phyloP scores from a whole-genome alignment of 225 moss, liverwort and hornwort genomes.

The Pseudisothecium myosuroides region DNA sequence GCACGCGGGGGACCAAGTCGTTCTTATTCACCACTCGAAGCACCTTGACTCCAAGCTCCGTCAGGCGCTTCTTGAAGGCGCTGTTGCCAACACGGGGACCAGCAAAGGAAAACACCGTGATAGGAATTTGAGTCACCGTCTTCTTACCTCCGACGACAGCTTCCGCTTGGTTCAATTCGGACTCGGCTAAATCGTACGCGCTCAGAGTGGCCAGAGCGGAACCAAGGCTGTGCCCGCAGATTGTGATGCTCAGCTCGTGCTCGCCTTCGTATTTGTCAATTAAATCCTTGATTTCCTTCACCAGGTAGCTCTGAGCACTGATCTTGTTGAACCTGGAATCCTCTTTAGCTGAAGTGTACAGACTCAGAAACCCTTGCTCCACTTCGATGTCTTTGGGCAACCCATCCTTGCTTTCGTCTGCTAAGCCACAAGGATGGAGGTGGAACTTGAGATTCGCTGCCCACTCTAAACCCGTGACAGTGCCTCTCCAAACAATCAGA shows the following conservation, averaged over 20 bases:
- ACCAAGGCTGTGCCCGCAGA: slow-evolving; percentile 39
- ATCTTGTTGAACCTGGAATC: slow-evolving; percentile 36
- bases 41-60: slow-evolving; percentile 25
- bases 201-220: slow-evolving; percentile 27
- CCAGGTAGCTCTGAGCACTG: slow-evolving; percentile 28
- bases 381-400: slow-evolving; percentile 3
- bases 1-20: slow-evolving; percentile 12
- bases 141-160: background rate
- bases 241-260: slow-evolving; percentile 27
- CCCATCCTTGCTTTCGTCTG: slow-evolving; percentile 1
- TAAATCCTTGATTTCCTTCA: slow-evolving; percentile 18
- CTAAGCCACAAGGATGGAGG: slow-evolving; percentile 17
- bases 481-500: slow-evolving; percentile 36
- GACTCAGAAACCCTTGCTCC: slow-evolving; percentile 29
- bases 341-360: slow-evolving; percentile 28
- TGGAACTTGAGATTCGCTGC: slow-evolving; percentile 12
- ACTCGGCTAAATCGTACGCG: slow-evolving; percentile 38
- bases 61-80: slow-evolving; percentile 1
- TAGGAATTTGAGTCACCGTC: slow-evolving; percentile 5
- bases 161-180: slow-evolving; percentile 1
- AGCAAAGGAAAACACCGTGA: slow-evolving; percentile 40
- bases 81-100: slow-evolving; percentile 36
- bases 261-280: slow-evolving; percentile 3
- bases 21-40: slow-evolving; percentile 35
- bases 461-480: slow-evolving; percentile 37